Evolutionary conservation across 2,329 filamentous ascomycete genomes (phyloP).

Genomic region (Anisogramma anomala): DNA sequence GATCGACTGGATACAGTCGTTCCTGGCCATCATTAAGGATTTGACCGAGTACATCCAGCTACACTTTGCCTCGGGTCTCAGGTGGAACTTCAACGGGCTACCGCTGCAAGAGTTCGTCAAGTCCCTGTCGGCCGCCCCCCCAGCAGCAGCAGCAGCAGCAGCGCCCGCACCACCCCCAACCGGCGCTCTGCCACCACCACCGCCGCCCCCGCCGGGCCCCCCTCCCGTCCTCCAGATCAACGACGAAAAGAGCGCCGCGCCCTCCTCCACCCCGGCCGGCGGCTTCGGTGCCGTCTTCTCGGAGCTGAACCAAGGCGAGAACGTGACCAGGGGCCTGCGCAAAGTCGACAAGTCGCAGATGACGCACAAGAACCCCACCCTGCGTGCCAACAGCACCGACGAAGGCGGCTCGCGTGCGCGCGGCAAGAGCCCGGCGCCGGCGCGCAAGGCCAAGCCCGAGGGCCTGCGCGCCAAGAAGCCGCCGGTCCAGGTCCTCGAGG

Average conservation of each 20-base stretch:
- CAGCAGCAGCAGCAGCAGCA: slow-evolving; percentile 43
- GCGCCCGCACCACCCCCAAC: slow-evolving; percentile 46
- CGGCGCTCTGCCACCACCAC: slow-evolving; percentile 41
- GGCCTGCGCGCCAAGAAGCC: slow-evolving; percentile 78
- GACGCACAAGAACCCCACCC: slow-evolving; percentile 94
- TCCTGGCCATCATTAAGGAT: slow-evolving; percentile 80
- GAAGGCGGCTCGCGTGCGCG: slow-evolving; percentile 36
- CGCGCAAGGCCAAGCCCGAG: slow-evolving; percentile 77
- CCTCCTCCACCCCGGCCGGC: slow-evolving; percentile 30
- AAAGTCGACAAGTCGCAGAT: slow-evolving; percentile 94
- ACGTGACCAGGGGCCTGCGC: slow-evolving; percentile 76
- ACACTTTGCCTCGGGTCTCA: slow-evolving; percentile 65
- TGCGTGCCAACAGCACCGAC: slow-evolving; percentile 61
- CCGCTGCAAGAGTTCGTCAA: slow-evolving; percentile 56
- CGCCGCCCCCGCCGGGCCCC: slow-evolving; percentile 59
- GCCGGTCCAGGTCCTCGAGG: slow-evolving; percentile 64
- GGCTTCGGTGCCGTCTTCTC: slow-evolving; percentile 85
- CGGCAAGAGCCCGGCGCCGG: slow-evolving; percentile 76
- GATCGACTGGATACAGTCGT: slow-evolving; percentile 82
- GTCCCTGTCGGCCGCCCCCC: slow-evolving; percentile 40
- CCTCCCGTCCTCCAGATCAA: slow-evolving; percentile 54
- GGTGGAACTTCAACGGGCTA: slow-evolving; percentile 73
- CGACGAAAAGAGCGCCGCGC: slow-evolving; percentile 29
- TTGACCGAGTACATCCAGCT: slow-evolving; percentile 76
- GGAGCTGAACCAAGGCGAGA: slow-evolving; percentile 77